A percentile compares a stretch with the other conserved stretches of the same genome.
Conservation (phyloP, 768 basidiomycete species). For the Dioszegia crocea region DNA sequence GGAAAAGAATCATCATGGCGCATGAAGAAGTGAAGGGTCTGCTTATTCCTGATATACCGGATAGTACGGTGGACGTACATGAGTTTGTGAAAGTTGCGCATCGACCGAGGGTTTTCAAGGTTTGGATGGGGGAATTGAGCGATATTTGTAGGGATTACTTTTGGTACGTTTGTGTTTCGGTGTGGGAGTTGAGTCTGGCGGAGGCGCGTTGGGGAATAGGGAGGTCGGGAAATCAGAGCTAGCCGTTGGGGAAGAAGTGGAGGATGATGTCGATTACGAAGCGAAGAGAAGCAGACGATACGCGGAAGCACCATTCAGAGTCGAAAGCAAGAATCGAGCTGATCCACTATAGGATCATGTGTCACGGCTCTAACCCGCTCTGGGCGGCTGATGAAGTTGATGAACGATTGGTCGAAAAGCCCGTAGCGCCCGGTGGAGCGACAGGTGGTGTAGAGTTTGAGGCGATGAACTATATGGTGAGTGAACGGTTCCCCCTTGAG, state of each 20-base stretch:
- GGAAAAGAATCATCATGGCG: constrained; percentile 15
- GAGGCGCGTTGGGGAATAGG: neutral
- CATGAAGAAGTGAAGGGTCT: constrained; percentile 22
- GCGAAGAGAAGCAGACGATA: too few species aligned
- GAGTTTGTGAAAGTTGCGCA: constrained; percentile 51
- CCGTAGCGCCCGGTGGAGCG: constrained; percentile 85
- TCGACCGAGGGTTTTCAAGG: constrained; percentile 64
- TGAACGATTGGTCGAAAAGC: constrained; percentile 73
- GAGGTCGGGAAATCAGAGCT: neutral
- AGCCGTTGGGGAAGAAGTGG: neutral
- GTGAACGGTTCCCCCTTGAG: constrained; percentile 45
- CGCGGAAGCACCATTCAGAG: neutral
- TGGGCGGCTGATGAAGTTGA: constrained; percentile 83
- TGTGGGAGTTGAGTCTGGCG: neutral
- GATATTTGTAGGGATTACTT: constrained; percentile 78
- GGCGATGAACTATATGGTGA: constrained; percentile 89
- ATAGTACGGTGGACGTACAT: constrained; percentile 43
- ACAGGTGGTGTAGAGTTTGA: constrained; percentile 98
- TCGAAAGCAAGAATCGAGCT: constrained; percentile 1
- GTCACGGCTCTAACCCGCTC: constrained; percentile 86
- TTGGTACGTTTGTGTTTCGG: constrained; percentile 36
- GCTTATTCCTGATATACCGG: constrained; percentile 33
- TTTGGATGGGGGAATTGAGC: constrained; percentile 74
- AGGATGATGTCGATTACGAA: neutral
- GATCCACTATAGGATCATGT: constrained; percentile 54